phyloP scores from a whole-genome alignment of 2,329 filamentous ascomycete genomes.

The Cadophora malorum region DNA sequence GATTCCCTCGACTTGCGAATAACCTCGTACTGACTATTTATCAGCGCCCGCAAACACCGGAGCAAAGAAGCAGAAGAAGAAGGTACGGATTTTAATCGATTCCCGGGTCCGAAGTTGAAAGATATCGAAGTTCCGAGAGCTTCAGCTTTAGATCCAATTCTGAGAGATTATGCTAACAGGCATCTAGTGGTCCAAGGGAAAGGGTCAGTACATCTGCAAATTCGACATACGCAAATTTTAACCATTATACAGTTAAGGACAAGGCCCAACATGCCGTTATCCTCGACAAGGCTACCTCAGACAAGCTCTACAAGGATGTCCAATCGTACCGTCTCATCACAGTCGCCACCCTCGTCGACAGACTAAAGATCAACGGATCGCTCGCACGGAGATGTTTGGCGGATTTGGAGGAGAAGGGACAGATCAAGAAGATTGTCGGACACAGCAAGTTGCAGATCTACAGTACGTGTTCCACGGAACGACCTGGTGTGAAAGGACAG shows the following conservation, averaged over 20 bases:
- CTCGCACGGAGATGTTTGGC: conserved; percentile 87
- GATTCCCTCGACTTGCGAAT: background rate
- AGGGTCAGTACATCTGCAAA: conserved; percentile 52
- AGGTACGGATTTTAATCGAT: conserved; percentile 44
- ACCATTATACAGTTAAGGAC: conserved; percentile 85
- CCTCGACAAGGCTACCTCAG: conserved; percentile 95
- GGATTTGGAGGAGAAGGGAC: conserved; percentile 96
- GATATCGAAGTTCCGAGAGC: conserved; percentile 10
- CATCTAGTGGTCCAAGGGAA: conserved; percentile 64
- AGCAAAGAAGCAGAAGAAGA: conserved; percentile 84
- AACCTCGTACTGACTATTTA: conserved; percentile 22
- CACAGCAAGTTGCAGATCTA: conserved; percentile 99
- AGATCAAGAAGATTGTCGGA: conserved; percentile 96
- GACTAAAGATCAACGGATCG: conserved; percentile 99
- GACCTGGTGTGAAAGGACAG: background rate
- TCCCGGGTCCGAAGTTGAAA: background rate
- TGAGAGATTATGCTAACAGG: conserved; percentile 22
- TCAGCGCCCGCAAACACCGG: conserved; percentile 64
- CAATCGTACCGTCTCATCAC: conserved; percentile 99
- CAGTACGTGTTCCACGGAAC: conserved; percentile 64
- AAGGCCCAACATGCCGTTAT: conserved; percentile 99
- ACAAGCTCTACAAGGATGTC: conserved; percentile 99
- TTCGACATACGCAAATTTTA: conserved; percentile 33
- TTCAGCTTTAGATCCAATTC: background rate
- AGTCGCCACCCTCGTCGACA: conserved; percentile 97